Evolutionary conservation across 2,329 filamentous ascomycete genomes (phyloP), one percentile per base, ranked within the genome.

Genomic region (Alternaria triticimaculans): DNA sequence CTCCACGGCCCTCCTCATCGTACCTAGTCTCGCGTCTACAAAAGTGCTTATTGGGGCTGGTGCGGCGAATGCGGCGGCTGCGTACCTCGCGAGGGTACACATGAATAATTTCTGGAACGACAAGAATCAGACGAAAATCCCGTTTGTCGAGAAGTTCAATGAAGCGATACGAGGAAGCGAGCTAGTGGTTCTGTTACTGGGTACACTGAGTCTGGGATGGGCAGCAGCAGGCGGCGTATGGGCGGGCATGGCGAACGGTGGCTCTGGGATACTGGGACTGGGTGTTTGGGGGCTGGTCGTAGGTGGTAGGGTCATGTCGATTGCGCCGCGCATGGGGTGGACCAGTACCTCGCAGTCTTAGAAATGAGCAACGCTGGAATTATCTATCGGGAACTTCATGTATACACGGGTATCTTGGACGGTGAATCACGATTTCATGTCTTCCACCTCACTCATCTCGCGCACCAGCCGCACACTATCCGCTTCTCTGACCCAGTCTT

Each of bases 401-500:
- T 14, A 44, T 20, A 44, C 4, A 33, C 14, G 55, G 60, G 60
- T 58, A 62, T 62, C 28, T 46, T 41, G 11, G 1, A 28, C 33
- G n/a, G 4, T 48, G 20, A 28, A 44, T 37, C 23, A 62, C 4
- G 55, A 62, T n/a, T 58, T 67, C 50, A 41, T 8, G 7, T 48
- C 28, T 21, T 44, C 12, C 49, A 62, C 11, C 14, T 68, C 69
- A 25, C 70, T 65, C 70, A 79, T 64, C 46, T 78, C 72, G 33
- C 68, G 60, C 3, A 75, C 73, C 18, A 78, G 26, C 14, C 76
- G 64, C 62, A 72, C 23, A 30, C 73, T 80, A 37, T 80, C 80
- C 70, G 90, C 88, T 51, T 91, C 89, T 26, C 87, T 82, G 5
- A 93, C 87, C 92, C 92, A 96, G 18, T 83, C 83, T 66, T 89